A percentile compares a stretch with the other conserved stretches of the same genome.
These are phyloP conservation scores for Candida germanica DNA, from an alignment of 805 yeast species.

Conservation along the genomic window DNA sequence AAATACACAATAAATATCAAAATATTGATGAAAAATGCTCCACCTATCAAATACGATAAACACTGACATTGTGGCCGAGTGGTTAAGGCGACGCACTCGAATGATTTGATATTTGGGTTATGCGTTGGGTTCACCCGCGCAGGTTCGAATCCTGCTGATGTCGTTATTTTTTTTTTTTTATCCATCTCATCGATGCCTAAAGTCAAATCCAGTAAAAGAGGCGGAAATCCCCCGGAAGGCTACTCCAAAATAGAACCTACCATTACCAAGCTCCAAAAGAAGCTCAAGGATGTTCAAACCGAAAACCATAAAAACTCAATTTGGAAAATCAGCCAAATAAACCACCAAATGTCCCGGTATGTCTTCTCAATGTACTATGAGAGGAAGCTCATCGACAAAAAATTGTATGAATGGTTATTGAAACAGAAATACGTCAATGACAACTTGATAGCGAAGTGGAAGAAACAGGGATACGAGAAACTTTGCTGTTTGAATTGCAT, in stretches of 20 bases:
- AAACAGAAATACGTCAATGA: conserved; percentile 65
- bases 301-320: conserved; percentile 50
- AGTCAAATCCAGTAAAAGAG: conserved; percentile 35
- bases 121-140: conserved; percentile 45
- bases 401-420: conserved; percentile 71
- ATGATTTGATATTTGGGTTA: conserved; percentile 17
- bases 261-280: conserved; percentile 52
- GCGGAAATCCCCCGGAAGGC: conserved; percentile 68
- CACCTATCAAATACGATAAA: neutral
- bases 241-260: conserved; percentile 68
- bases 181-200: conserved; percentile 42
- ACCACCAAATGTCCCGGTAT: conserved; percentile 74
- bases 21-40: too few relatives aligned
- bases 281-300: conserved; percentile 50
- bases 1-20: too few relatives aligned
- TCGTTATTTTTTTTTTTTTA: conserved; percentile 26
- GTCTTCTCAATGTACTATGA: conserved; percentile 71
- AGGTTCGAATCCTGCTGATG: conserved; percentile 48
- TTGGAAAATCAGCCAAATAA: conserved; percentile 69
- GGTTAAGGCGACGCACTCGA: conserved; percentile 45
- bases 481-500: conserved; percentile 83
- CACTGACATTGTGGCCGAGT: conserved; percentile 35
- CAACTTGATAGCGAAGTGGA: conserved; percentile 76
- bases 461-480: conserved; percentile 80
- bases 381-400: conserved; percentile 61